Conservation (phyloP, 352 stramenopile species). For the Thalassiosira ordinaria region DNA sequence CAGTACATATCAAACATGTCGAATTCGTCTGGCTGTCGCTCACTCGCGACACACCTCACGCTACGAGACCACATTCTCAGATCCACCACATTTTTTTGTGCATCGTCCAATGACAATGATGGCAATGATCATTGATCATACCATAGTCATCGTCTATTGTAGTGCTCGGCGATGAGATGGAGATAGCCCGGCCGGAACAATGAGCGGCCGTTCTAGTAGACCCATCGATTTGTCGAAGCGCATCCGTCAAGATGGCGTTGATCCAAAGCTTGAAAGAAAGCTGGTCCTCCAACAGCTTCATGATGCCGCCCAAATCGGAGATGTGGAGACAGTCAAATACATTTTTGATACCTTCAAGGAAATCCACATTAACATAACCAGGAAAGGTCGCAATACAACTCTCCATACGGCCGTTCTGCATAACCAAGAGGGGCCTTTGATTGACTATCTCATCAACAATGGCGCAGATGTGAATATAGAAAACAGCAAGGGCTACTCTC, state of each 20-base stretch:
- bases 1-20: no score
- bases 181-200: no score
- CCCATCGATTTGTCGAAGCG: not conserved
- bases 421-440: slow-evolving; percentile 37
- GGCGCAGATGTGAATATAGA: slow-evolving; percentile 32
- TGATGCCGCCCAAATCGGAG: slow-evolving; percentile 29
- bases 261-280: not conserved
- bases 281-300: slow-evolving; percentile 26
- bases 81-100: no score
- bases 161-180: no score
- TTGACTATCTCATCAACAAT: slow-evolving; percentile 39
- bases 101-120: no score
- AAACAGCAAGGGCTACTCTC: slow-evolving; percentile 34
- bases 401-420: slow-evolving; percentile 40
- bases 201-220: not conserved
- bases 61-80: no score
- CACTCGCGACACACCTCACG: no score
- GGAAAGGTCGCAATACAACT: slow-evolving; percentile 33
- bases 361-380: slow-evolving; percentile 12
- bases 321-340: slow-evolving; percentile 19
- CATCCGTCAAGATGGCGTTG: not conserved
- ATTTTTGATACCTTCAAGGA: slow-evolving; percentile 19
- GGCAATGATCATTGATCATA: no score
- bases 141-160: no score
- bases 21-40: no score